phyloP scores from a whole-genome alignment of 805 yeast species.

The Lipomyces kockii region DNA sequence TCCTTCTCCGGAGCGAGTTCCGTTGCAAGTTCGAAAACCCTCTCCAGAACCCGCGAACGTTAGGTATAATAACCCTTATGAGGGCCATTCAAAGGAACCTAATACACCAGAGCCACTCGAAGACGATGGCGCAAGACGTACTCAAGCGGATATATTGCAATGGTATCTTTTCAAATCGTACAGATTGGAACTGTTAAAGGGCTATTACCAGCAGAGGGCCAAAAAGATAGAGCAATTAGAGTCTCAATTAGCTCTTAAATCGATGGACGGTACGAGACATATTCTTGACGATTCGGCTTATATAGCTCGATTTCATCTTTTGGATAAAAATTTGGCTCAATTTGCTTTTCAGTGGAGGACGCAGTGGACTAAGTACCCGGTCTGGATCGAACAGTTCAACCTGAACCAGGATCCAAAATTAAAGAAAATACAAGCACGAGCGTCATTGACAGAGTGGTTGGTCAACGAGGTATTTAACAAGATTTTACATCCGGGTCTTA shows the following conservation, averaged over 20 bases:
- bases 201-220: background rate
- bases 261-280: background rate
- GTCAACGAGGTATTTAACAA: constrained; percentile 3
- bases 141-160: background rate
- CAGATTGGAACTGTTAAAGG: background rate
- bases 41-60: background rate
- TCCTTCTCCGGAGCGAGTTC: background rate
- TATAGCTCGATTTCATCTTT: background rate
- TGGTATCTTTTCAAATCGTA: background rate
- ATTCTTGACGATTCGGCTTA: constrained; percentile 1
- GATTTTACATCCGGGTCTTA: constrained; percentile 8
- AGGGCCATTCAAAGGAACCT: background rate
- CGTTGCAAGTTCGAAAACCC: background rate
- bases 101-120: background rate
- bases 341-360: background rate
- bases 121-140: background rate
- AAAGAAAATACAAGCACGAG: background rate
- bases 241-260: background rate
- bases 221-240: background rate
- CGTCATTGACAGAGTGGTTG: constrained; percentile 2
- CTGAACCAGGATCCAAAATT: background rate
- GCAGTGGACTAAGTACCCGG: constrained; percentile 3
- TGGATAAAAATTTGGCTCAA: background rate
- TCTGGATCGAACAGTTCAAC: background rate
- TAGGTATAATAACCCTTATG: background rate